Conservation (phyloP, 805 yeast species). For the Spathaspora passalidarum region DNA sequence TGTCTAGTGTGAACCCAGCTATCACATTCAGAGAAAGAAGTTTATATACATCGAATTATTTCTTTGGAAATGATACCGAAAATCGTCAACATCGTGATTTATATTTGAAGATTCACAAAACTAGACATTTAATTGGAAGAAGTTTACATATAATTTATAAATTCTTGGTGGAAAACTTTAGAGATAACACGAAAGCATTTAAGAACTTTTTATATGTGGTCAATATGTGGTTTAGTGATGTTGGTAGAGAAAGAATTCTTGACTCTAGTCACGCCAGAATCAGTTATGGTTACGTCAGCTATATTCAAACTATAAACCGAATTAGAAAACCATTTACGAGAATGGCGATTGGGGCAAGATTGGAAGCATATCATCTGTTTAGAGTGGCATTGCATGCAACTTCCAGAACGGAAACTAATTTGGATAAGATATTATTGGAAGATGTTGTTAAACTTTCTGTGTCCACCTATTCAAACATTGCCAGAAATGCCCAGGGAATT, state of each 20-base stretch:
- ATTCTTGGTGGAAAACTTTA: constrained; percentile 46
- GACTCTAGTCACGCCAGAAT: constrained; percentile 55
- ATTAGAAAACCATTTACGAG: constrained; percentile 72
- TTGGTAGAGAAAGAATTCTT: constrained; percentile 67
- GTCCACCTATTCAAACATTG: constrained; percentile 68
- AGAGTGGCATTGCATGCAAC: constrained; percentile 72
- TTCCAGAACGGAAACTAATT: constrained; percentile 62
- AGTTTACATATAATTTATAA: constrained; percentile 57
- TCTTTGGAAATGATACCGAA: constrained; percentile 54
- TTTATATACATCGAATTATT: constrained; percentile 62
- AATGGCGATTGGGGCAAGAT: constrained; percentile 68
- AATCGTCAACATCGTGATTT: constrained; percentile 33
- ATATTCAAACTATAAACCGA: constrained; percentile 62
- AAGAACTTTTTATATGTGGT: constrained; percentile 60
- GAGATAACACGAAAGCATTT: constrained; percentile 63
- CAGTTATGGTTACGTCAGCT: constrained; percentile 53
- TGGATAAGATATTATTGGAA: constrained; percentile 59
- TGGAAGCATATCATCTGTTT: constrained; percentile 71
- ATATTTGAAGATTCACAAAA: constrained; percentile 51
- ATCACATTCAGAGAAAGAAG: constrained; percentile 58
- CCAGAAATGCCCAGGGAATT: constrained; percentile 65
- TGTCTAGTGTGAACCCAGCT: constrained; percentile 52
- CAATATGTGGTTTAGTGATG: constrained; percentile 77
- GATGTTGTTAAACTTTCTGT: constrained; percentile 65
- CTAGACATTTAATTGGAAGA: constrained; percentile 58